Evolutionary conservation across 139 green algal genomes (phyloP).

Genomic region (Eudorina sp.): DNA sequence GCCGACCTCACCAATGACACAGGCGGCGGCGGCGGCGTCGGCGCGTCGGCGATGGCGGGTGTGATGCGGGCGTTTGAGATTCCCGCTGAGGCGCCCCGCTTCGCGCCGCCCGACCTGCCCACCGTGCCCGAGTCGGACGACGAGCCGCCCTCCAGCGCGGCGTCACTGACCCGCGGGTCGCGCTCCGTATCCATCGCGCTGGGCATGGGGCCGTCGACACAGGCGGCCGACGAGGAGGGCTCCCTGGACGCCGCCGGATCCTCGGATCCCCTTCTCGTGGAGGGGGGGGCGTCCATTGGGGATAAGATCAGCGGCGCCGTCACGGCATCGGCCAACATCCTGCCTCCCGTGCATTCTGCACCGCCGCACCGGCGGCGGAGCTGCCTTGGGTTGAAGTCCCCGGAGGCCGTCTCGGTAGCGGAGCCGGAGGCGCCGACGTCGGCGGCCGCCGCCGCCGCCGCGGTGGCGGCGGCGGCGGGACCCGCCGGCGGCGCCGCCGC

Average conservation of each 20-base stretch:
- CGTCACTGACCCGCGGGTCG: not conserved
- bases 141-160: not conserved
- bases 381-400: no score
- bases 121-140: conserved; percentile 26
- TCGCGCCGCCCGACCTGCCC: conserved; percentile 17
- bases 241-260: not conserved
- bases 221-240: not conserved
- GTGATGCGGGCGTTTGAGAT: conserved; percentile 36
- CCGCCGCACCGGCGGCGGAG: not conserved
- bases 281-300: not conserved
- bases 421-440: not conserved
- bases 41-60: not conserved
- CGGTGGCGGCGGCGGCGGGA: not conserved
- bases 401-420: not conserved
- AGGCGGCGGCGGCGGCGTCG: not conserved
- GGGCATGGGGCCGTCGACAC: no score
- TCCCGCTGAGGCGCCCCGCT: not conserved
- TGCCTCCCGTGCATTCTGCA: not conserved
- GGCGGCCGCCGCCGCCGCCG: not conserved
- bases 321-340: not conserved
- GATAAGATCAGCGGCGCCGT: not conserved
- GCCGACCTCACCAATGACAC: not conserved
- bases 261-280: not conserved
- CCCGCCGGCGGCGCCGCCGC: not conserved
- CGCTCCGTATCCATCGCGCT: not conserved